phyloP scores from a whole-genome alignment of 192 early-diverging fungal genomes.

The Mortierella hygrophila region DNA sequence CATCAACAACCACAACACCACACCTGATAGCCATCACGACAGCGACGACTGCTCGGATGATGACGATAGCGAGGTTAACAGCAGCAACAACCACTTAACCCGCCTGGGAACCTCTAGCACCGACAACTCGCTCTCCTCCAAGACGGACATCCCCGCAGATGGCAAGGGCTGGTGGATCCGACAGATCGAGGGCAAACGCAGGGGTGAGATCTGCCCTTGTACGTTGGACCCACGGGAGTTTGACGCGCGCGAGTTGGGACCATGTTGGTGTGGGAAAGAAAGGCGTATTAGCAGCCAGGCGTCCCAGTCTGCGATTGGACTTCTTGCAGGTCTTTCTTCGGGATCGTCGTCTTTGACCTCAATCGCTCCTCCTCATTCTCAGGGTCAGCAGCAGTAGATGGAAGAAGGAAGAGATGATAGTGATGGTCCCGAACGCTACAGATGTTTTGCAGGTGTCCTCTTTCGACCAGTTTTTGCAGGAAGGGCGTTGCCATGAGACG shows the following conservation, averaged over 20 bases:
- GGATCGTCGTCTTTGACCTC: not conserved
- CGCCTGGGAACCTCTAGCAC: not conserved
- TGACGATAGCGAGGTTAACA: not conserved
- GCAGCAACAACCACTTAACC: not conserved
- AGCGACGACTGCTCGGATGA: not conserved
- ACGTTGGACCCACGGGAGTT: not conserved
- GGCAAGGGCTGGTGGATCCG: conserved; percentile 50
- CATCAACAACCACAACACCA: not conserved
- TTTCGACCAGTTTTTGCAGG: too few relatives aligned
- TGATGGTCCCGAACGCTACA: too few relatives aligned
- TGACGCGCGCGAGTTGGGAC: not conserved
- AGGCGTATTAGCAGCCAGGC: conserved; percentile 6
- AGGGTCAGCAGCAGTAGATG: not conserved
- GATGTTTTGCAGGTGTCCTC: too few relatives aligned
- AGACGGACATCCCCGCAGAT: conserved; percentile 25
- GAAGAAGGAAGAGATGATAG: too few relatives aligned
- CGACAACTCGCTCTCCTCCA: conserved; percentile 14
- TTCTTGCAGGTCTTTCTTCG: not conserved
- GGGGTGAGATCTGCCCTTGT: conserved; percentile 41
- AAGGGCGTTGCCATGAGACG: too few relatives aligned
- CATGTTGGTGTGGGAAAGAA: conserved; percentile 42
- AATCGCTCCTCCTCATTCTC: not conserved
- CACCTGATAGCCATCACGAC: not conserved
- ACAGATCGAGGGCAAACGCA: conserved; percentile 40
- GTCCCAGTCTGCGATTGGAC: not conserved